phyloP scores from a whole-genome alignment of 2,329 filamentous ascomycete genomes.

The Aspergillus thermomutatus region DNA sequence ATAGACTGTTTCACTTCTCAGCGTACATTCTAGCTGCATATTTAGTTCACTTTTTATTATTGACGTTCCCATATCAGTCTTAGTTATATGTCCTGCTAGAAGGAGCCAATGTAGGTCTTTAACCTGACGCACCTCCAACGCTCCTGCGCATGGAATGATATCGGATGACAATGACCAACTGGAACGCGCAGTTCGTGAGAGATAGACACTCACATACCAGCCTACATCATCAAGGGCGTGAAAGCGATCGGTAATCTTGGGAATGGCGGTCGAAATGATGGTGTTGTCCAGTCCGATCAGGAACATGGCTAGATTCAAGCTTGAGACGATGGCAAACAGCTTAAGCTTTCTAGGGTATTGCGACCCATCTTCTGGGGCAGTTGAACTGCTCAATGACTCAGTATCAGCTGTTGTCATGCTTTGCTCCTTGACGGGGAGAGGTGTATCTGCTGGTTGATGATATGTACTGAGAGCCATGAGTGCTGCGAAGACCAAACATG shows the following conservation, averaged over 20 bases:
- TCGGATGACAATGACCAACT: too few species aligned
- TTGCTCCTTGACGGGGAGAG: neutral
- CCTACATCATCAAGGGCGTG: constrained; percentile 15
- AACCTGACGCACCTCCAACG: too few species aligned
- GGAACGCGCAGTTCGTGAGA: constrained; percentile 5
- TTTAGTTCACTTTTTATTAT: too few species aligned
- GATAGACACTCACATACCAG: constrained; percentile 11
- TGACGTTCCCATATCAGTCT: too few species aligned
- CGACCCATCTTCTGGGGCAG: neutral
- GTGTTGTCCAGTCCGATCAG: constrained; percentile 25
- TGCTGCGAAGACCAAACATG: too few species aligned
- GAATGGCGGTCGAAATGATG: constrained; percentile 34
- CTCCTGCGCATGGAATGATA: too few species aligned
- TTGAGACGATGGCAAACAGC: constrained; percentile 11
- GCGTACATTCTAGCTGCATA: too few species aligned
- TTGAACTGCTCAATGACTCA: neutral
- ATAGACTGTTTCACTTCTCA: too few species aligned
- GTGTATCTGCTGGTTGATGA: neutral
- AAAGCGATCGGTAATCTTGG: constrained; percentile 34
- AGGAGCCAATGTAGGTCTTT: too few species aligned
- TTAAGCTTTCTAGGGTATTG: constrained; percentile 16
- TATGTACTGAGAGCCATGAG: too few species aligned
- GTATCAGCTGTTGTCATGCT: neutral
- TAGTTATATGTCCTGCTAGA: too few species aligned
- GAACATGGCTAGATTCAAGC: constrained; percentile 19